phyloP scores from a whole-genome alignment of 306 rosid genomes.

The Albizia julibrissin region DNA sequence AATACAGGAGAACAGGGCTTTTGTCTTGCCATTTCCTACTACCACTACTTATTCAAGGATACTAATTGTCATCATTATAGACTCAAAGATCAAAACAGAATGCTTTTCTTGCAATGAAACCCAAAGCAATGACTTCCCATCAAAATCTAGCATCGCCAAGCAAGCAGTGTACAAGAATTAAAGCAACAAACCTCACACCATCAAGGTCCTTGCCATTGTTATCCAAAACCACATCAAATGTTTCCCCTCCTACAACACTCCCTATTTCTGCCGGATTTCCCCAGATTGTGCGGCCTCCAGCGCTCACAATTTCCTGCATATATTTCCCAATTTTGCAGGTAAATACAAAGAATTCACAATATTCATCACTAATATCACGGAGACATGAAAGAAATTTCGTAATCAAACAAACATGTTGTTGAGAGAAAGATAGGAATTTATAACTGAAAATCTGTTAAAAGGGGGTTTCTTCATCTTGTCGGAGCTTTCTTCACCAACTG shows the following conservation, averaged over 20 bases:
- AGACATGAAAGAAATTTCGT: neutral
- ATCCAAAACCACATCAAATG: conserved; percentile 90
- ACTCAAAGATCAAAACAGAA: neutral
- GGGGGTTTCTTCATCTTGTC: conserved; percentile 96
- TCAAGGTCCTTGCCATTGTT: conserved; percentile 96
- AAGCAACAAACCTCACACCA: conserved; percentile 61
- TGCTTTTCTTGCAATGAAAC: neutral
- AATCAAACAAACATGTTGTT: neutral
- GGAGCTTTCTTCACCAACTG: conserved; percentile 83
- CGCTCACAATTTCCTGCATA: conserved; percentile 80
- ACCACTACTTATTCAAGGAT: neutral
- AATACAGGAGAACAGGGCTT: neutral
- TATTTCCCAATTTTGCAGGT: neutral
- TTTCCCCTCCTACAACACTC: conserved; percentile 61
- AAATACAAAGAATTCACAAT: conserved; percentile 1
- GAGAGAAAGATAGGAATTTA: conserved; percentile 1
- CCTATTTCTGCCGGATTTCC: conserved; percentile 79
- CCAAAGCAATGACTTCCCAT: conserved; percentile 3
- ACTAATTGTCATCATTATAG: neutral
- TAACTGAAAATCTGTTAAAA: conserved; percentile 81
- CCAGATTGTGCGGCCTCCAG: conserved; percentile 85
- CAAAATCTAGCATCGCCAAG: neutral
- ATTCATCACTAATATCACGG: conserved; percentile 17
- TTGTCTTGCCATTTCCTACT: neutral
- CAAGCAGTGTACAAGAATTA: neutral